phyloP scores from a whole-genome alignment of 78 protist species.

The Pigoraptor vietnamica region DNA sequence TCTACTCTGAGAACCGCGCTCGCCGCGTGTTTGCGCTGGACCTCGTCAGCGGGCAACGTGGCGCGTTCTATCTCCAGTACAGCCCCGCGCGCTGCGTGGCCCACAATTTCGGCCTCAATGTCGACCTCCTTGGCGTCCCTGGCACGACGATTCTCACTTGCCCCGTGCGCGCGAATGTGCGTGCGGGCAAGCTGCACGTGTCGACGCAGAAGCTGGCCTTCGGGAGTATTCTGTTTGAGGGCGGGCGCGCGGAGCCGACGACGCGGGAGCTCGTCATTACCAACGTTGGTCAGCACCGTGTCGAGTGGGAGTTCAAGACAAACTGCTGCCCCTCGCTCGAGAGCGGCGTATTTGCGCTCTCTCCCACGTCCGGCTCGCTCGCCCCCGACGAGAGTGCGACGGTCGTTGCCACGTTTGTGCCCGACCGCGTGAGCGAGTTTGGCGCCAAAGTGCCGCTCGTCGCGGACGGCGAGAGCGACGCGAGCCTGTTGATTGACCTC shows the following conservation, averaged over 20 bases:
- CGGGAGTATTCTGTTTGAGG: not conserved
- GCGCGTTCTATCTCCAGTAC: not conserved
- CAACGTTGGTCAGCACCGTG: not conserved
- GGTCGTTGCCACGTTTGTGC: not conserved
- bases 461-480: not conserved
- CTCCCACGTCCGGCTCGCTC: not conserved
- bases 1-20: no score
- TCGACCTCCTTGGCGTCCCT: not conserved
- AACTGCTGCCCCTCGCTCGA: not conserved
- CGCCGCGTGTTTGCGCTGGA: not conserved
- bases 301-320: not conserved
- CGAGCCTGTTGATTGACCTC: not conserved
- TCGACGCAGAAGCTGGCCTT: not conserved
- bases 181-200: not conserved
- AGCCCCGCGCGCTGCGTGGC: not conserved
- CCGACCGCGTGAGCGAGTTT: not conserved
- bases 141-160: not conserved
- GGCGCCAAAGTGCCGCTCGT: not conserved
- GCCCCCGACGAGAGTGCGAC: not conserved
- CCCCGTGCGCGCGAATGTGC: not conserved
- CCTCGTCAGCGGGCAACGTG: not conserved
- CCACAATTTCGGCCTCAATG: not conserved
- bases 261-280: not conserved
- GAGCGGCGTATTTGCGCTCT: not conserved
- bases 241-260: not conserved